Evolutionary conservation across 495 filamentous ascomycete species (phyloP), one percentile per base, ranked within the genome.

Genomic region (Bathelium albidoporum): DNA sequence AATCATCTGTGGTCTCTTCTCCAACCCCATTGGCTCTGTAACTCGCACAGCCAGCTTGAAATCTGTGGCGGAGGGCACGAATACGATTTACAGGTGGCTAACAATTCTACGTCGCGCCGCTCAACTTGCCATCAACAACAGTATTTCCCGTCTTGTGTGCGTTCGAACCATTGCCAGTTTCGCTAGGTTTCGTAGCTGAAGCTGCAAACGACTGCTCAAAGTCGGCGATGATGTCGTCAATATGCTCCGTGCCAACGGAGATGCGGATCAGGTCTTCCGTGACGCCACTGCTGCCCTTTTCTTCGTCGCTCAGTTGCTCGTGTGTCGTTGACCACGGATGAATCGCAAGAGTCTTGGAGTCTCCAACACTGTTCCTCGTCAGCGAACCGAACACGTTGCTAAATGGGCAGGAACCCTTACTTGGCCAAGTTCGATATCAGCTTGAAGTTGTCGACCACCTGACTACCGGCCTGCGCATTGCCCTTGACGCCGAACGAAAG

Each of bases 301-400:
- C 94, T 73, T 91, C 81, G 14, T 95, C 89, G 18, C 79, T 83
- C 34, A 97, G 81, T 76, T 97, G 94, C 79, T 97, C 90, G 74
- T 98, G 94, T 11, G 94, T 98, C 20, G 94, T 97, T 4, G 86
- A 88, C 90, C 90, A 94, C 2, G 94, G 94, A 75, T 98, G 95
- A 65, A 98, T 96, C 20, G 93, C 93, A 59, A 98, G 81, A 22
- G 94, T 98, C 82, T 88, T 89, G 45, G 83, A 83, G 70, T 87
- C 85, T 31, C 85, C 85, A 43, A 87, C 84, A 73, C 83, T 86
- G 60, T 31, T 34, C 18, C 26, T 14, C 5, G 39, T 64, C 59
- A 67, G 65, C 16, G 39, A 61, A 44, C 1, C 24, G 9, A 59
- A 39, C 14, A 16, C 1, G 24, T 22, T 61, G 32, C 29, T 22